Evolutionary conservation across 257 asterid species (phyloP).

Genomic region (Echium plantagineum): DNA sequence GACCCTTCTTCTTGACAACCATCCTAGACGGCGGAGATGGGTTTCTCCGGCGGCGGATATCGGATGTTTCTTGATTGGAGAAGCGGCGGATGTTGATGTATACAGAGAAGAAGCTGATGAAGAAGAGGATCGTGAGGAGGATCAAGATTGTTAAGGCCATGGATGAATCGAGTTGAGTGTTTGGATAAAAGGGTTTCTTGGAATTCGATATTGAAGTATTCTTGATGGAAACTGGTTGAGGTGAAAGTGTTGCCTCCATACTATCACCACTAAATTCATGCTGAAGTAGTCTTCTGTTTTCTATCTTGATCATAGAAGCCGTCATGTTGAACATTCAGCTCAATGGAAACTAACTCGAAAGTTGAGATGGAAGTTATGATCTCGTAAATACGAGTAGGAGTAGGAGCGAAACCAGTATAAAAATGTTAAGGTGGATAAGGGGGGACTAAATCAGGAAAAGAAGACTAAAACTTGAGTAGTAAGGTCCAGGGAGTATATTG

Average conservation of each 20-base stretch:
- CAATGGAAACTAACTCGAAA: too few species aligned
- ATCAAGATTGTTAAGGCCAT: constrained; percentile 45
- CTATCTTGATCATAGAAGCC: not conserved
- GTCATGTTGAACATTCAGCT: not conserved
- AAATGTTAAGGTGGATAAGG: too few species aligned
- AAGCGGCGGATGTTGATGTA: constrained; percentile 46
- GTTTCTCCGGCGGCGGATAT: constrained; percentile 9
- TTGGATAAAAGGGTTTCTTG: constrained; percentile 6
- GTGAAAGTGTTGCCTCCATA: constrained; percentile 1
- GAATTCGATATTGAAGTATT: not conserved
- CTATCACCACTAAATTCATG: not conserved
- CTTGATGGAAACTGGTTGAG: not conserved
- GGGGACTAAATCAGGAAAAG: too few species aligned
- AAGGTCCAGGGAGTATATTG: too few species aligned
- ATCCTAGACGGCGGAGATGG: constrained; percentile 5
- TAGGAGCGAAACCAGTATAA: too few species aligned
- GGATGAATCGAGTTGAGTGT: constrained; percentile 40
- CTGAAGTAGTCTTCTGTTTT: not conserved
- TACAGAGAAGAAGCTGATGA: constrained; percentile 54
- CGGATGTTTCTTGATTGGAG: constrained; percentile 13
- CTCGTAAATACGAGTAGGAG: too few species aligned
- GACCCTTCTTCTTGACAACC: constrained; percentile 17
- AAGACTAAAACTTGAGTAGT: too few species aligned
- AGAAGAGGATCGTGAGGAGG: constrained; percentile 48
- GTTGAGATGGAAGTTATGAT: too few species aligned